These are phyloP conservation scores for Pestalotiopsis sp. DNA, from an alignment of 2,329 filamentous ascomycete genomes.

Conservation along the genomic window DNA sequence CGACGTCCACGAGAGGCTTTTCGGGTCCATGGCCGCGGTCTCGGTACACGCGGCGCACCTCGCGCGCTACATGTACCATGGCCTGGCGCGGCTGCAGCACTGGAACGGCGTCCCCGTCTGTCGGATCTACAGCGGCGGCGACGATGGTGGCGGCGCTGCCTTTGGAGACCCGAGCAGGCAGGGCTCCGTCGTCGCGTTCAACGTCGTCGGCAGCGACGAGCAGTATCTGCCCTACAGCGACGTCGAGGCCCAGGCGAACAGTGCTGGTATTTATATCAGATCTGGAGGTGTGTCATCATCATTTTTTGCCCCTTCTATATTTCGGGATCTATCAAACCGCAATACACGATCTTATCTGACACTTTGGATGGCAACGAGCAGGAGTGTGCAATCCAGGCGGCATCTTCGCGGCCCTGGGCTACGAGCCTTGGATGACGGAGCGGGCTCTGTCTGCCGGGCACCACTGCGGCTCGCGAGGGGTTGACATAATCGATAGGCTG, in stretches of 20 bases:
- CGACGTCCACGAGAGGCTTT: slow-evolving; percentile 54
- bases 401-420: slow-evolving; percentile 45
- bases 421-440: slow-evolving; percentile 55
- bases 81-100: slow-evolving; percentile 49
- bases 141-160: slow-evolving; percentile 44
- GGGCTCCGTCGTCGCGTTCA: slow-evolving; percentile 65
- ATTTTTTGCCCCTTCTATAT: background rate
- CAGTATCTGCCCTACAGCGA: slow-evolving; percentile 54
- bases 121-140: slow-evolving; percentile 54
- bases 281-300: slow-evolving; percentile 46
- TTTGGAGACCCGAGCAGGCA: slow-evolving; percentile 54
- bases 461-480: slow-evolving; percentile 54
- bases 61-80: slow-evolving; percentile 46
- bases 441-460: slow-evolving; percentile 56
- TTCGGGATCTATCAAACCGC: background rate
- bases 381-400: slow-evolving; percentile 50
- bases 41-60: slow-evolving; percentile 59
- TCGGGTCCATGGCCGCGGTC: slow-evolving; percentile 57
- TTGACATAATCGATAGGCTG: slow-evolving; percentile 52
- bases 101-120: slow-evolving; percentile 51
- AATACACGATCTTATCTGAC: background rate
- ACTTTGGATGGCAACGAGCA: slow-evolving; percentile 21
- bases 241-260: slow-evolving; percentile 59
- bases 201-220: slow-evolving; percentile 53
- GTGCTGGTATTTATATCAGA: slow-evolving; percentile 57